Base-by-base conservation (phyloP, 2,329 filamentous ascomycete species). In the Fusarium sp. region DNA sequence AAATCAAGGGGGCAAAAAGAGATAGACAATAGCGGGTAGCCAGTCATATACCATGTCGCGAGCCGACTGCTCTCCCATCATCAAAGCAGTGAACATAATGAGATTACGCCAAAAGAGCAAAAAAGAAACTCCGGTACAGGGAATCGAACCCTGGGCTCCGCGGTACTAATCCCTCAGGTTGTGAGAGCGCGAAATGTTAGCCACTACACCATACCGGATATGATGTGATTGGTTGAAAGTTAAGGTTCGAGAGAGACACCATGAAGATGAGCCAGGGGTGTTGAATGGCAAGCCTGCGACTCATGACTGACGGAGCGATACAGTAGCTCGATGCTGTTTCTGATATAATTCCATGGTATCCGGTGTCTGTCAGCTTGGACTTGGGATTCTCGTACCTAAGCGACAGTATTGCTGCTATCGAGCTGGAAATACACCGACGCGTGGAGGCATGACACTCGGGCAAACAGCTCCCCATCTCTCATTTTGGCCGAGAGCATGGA, bases 171-270 rank as follows among this genome's bases (percentile, higher is more conserved):
- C 51, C 22, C 51, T 56, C 51, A 56, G 31, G 31, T 56, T 56
- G 70, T 72, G 78, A 79, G 78, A 79, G 78, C 78, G 78, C 76
- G 77, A 79, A 79, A 79, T 79, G 78, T 79, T 79, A 77, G 77
- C 78, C 78, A 79, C 77, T 80, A 79, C 78, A 79, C 78, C 78
- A 79, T 79, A 79, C 78, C 78, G 78, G 78, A 79, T 57, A 20
- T 51, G 27, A 79, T 57, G 17, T 51, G 27, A 51, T 51, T 51
- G 46, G 46, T 51, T 51, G 24, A 20, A 8, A 8, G 2, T 7
- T 2, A 2, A 1, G 2, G 3, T 4, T 29, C 6, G 2, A 8
- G 17, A 31, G 5, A 12, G 16, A 6, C 16, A 51, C 3, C 17
- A 51, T 51, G 16, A 49, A 17, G 22, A 46, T 27, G 5, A 5